Conservation (phyloP, 805 yeast genomes). For the Suhomyces sp. region DNA sequence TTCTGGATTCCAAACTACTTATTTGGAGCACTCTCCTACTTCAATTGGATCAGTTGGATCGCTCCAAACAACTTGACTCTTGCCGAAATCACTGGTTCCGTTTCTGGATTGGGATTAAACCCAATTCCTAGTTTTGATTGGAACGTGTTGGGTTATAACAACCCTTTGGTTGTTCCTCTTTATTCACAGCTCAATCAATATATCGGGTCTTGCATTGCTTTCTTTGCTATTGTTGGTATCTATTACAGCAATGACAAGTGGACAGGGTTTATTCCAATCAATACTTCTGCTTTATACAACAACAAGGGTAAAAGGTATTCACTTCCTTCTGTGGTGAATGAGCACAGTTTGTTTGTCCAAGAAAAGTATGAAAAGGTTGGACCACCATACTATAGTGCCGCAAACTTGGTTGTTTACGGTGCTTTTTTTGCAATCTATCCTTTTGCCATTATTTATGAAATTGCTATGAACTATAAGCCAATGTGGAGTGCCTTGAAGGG, state of each 20-base stretch:
- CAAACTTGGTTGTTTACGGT: conserved; percentile 15
- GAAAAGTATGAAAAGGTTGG: conserved; percentile 13
- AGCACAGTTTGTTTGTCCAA: conserved; percentile 11
- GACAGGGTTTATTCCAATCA: conserved; percentile 19
- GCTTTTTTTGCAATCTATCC: conserved; percentile 22
- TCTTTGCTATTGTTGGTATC: conserved; percentile 15
- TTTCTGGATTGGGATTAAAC: conserved; percentile 50
- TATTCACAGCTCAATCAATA: conserved; percentile 25
- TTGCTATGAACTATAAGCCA: conserved; percentile 5
- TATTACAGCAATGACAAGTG: conserved; percentile 19
- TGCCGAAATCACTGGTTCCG: conserved; percentile 47
- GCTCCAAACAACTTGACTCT: conserved; percentile 48
- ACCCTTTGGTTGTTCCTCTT: conserved; percentile 44
- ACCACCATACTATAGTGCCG: conserved; percentile 20
- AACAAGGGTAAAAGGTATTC: conserved; percentile 18
- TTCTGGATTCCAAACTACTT: conserved; percentile 48
- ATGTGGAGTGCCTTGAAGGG: conserved; percentile 1
- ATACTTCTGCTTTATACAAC: conserved; percentile 17
- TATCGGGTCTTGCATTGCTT: conserved; percentile 14
- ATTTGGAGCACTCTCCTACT: conserved; percentile 40
- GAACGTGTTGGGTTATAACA: conserved; percentile 25
- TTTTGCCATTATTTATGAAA: conserved; percentile 15
- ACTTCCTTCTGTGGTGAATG: conserved; percentile 14
- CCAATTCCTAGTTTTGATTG: conserved; percentile 57
- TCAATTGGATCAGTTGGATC: conserved; percentile 62